Percentiles rank a stretch among this genome's conserved stretches.
Evolutionary conservation across 306 rosid species (phyloP).

Genomic region (Hippophae tibetana): DNA sequence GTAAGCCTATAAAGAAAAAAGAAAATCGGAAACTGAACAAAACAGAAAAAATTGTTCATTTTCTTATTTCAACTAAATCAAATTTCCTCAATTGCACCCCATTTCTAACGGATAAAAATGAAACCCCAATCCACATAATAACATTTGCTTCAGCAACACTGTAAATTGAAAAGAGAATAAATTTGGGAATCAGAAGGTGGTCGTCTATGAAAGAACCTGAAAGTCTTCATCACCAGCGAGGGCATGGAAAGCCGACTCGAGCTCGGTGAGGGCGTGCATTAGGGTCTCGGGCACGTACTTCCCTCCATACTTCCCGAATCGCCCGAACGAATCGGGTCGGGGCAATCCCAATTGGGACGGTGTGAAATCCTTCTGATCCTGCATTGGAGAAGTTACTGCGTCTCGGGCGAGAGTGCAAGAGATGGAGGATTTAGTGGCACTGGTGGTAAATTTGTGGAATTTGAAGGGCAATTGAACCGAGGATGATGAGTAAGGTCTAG

Average conservation of each 20-base stretch:
- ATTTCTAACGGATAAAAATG: too few relatives aligned
- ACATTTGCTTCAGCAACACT: too few relatives aligned
- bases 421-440: constrained; percentile 22
- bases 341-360: constrained; percentile 22
- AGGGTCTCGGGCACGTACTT: constrained; percentile 94
- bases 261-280: constrained; percentile 82
- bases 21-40: too few relatives aligned
- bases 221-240: constrained; percentile 59
- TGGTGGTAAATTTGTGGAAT: constrained; percentile 21
- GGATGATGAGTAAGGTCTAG: constrained; percentile 26
- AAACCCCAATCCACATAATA: too few relatives aligned
- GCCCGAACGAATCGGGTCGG: constrained; percentile 85
- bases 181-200: background rate
- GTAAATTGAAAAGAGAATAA: background rate
- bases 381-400: constrained; percentile 8
- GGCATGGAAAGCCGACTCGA: constrained; percentile 61
- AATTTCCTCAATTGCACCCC: too few relatives aligned
- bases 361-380: constrained; percentile 27
- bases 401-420: constrained; percentile 46
- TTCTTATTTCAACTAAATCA: too few relatives aligned
- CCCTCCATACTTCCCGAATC: constrained; percentile 84
- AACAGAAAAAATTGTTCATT: too few relatives aligned
- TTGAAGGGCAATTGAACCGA: constrained; percentile 27
- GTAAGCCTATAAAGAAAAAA: too few relatives aligned
- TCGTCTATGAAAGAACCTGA: constrained; percentile 41